Evolutionary conservation across 495 filamentous ascomycete genomes (phyloP), one percentile per base, ranked within the genome.

Genomic region (Daldinia grandis): DNA sequence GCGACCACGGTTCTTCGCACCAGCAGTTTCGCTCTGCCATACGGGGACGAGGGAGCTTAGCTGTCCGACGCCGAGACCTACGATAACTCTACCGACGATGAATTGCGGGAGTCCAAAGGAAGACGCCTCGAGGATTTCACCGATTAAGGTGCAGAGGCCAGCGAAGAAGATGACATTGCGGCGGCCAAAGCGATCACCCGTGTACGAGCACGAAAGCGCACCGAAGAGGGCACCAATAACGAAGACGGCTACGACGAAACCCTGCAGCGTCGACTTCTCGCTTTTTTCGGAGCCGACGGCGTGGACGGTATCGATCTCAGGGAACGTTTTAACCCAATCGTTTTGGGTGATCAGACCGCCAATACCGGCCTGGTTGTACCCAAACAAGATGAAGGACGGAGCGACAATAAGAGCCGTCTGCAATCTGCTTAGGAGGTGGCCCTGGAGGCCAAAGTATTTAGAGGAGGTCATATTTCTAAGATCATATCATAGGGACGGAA

Each of bases 1-100:
- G 40, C 79, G 77, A 2, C 84, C 84, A 31, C 85, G 82, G 51
- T 80, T 72, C 65, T 44, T 64, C 5, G 81, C 76, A 21, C 72
- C 64, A 5, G 79, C 72, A 62, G 78, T 82, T 61, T 87, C 85
- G 31, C 82, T 82, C 71, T 85, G 84, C 85, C 85, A 87, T 9
- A 84, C 81, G 14, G 85, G 85, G 15, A 85, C 83, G 9, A 84
- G 82, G 40, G 81, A 83, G 15, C 80, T 83, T 25, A 85, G 78
- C 44, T 82, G 76, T 33, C 85, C 85, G 62, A 86, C 81, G 8
- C 84, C 85, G 33, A 85, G 51, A 14, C 85, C 84, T 31, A 80
- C 76, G 33, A 85, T 65, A 19, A 86, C 73, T 0, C 85, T 79
- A 14, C 85, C 85, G 30, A 86, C 81, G 58, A 86, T 83, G 58